phyloP scores from a whole-genome alignment of 805 yeast species.

The Jamesozyma piceae region DNA sequence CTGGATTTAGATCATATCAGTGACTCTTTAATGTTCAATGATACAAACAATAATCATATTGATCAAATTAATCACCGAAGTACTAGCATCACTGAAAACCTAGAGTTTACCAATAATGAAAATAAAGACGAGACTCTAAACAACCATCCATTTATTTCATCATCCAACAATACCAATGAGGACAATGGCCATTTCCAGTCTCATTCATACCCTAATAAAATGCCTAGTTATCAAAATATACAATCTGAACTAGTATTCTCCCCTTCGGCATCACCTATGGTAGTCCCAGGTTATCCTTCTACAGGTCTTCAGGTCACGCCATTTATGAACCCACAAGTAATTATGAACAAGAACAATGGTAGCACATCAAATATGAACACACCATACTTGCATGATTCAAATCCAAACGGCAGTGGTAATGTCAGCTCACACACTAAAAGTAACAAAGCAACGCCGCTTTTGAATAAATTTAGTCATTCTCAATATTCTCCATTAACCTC shows the following conservation, averaged over 20 bases:
- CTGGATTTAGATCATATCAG: conserved; percentile 9
- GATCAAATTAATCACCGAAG: not conserved
- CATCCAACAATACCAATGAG: not conserved
- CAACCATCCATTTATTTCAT: not conserved
- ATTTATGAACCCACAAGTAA: conserved; percentile 8
- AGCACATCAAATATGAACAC: conserved; percentile 2
- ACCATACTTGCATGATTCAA: conserved; percentile 2
- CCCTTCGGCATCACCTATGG: conserved; percentile 9
- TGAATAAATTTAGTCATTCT: not conserved
- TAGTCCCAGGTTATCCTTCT: conserved; percentile 6
- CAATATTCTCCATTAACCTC: conserved; percentile 45
- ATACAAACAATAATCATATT: not conserved
- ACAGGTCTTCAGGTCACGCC: conserved; percentile 9
- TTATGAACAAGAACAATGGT: not conserved
- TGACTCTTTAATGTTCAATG: conserved; percentile 2
- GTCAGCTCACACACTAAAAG: not conserved
- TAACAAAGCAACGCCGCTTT: conserved; percentile 1
- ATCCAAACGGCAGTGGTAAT: not conserved
- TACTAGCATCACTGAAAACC: not conserved
- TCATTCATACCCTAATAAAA: not conserved
- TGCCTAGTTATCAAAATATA: not conserved
- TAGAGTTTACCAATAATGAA: not conserved
- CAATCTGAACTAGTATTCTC: conserved; percentile 6
- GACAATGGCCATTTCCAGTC: not conserved
- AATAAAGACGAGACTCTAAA: not conserved